Conservation (phyloP, 108 stramenopile genomes). For the Skeletonema costatum region DNA sequence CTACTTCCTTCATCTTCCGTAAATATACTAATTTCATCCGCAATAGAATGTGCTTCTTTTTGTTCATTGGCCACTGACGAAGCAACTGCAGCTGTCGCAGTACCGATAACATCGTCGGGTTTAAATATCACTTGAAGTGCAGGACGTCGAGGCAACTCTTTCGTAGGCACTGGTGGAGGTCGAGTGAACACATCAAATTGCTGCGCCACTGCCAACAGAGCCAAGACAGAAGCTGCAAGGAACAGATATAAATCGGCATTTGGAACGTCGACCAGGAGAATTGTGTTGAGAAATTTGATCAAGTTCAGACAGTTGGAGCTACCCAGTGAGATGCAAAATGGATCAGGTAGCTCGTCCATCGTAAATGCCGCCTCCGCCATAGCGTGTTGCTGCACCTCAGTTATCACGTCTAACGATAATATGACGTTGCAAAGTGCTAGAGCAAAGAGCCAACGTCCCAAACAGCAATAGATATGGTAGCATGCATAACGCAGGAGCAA, state of each 20-base stretch:
- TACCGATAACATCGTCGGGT: conserved; percentile 64
- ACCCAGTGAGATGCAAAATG: conserved; percentile 22
- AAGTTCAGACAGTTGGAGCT: conserved; percentile 14
- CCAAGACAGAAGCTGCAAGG: conserved; percentile 1
- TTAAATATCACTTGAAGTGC: conserved; percentile 80
- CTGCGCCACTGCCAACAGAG: conserved; percentile 21
- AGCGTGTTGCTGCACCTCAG: background rate
- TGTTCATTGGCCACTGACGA: background rate
- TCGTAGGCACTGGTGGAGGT: conserved; percentile 72
- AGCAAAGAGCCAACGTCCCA: too few relatives aligned
- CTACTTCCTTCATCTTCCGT: conserved; percentile 29
- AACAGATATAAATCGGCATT: conserved; percentile 28
- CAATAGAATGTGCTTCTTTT: background rate
- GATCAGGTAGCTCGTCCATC: background rate
- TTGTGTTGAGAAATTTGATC: conserved; percentile 20
- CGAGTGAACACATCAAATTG: conserved; percentile 57
- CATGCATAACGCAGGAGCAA: too few relatives aligned
- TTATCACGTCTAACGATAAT: background rate
- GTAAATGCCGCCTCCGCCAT: background rate
- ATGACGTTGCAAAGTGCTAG: background rate
- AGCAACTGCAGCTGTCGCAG: conserved; percentile 4
- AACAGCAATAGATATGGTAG: too few relatives aligned
- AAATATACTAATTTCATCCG: conserved; percentile 32
- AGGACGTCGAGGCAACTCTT: conserved; percentile 67
- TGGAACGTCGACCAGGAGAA: conserved; percentile 23